phyloP scores from a whole-genome alignment of 2,329 filamentous ascomycete genomes.

The Arthroderma uncinatum region DNA sequence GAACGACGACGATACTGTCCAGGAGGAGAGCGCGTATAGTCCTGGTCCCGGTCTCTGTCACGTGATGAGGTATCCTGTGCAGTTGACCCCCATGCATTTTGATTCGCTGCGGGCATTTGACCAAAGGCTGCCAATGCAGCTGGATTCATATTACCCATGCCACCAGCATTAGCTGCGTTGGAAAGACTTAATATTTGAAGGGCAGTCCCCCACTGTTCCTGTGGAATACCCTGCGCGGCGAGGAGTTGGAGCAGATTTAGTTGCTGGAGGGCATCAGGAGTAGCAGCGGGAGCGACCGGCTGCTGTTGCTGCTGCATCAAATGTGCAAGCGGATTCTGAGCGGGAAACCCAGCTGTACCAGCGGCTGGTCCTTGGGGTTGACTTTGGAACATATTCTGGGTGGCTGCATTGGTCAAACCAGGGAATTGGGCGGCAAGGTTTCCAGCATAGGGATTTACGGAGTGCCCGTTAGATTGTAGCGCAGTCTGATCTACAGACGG shows the following conservation, averaged over 20 bases:
- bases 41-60: constrained; percentile 46
- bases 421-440: constrained; percentile 41
- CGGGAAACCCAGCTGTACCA: constrained; percentile 20
- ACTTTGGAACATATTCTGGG: constrained; percentile 28
- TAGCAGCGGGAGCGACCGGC: constrained; percentile 32
- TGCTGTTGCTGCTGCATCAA: constrained; percentile 17
- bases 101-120: constrained; percentile 13
- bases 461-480: constrained; percentile 36
- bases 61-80: constrained; percentile 22
- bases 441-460: constrained; percentile 49
- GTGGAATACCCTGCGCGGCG: constrained; percentile 60
- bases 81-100: constrained; percentile 18
- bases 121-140: constrained; percentile 37
- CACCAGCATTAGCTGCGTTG: constrained; percentile 21
- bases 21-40: constrained; percentile 52
- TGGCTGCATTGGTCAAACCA: constrained; percentile 32
- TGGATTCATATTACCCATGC: constrained; percentile 27
- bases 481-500: constrained; percentile 37
- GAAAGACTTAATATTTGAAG: constrained; percentile 40
- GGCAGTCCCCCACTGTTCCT: constrained; percentile 62
- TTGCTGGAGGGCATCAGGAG: constrained; percentile 53
- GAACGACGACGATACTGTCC: constrained; percentile 57
- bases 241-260: constrained; percentile 64
- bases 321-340: constrained; percentile 31
- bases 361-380: constrained; percentile 30